Percentiles rank a stretch among this genome's conserved stretches.
Evolutionary conservation across 371 early-diverging fungal genomes (phyloP).

Genomic region (Rhizopus microsporus): DNA sequence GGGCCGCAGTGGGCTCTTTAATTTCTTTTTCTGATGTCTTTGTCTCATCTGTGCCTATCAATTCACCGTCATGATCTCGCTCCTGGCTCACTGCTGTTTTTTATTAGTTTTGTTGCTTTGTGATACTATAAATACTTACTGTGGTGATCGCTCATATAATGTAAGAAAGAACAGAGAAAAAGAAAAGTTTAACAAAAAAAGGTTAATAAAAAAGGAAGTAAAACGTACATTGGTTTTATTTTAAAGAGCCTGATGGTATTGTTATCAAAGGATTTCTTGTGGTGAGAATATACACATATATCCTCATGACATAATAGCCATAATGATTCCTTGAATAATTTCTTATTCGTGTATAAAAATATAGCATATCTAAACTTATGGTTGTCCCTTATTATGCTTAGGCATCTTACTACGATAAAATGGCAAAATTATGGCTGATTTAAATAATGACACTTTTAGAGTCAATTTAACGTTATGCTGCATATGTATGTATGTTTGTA

Average conservation of each 20-base stretch:
- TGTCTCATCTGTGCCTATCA: too few species aligned
- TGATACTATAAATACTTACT: neutral
- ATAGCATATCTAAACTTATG: too few species aligned
- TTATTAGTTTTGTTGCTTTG: neutral
- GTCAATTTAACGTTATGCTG: too few species aligned
- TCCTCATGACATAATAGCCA: neutral
- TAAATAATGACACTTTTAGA: too few species aligned
- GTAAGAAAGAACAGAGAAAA: neutral
- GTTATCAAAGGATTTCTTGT: neutral
- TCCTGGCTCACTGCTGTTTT: neutral
- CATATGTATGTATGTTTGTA: too few species aligned
- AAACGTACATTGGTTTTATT: neutral
- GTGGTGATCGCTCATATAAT: neutral
- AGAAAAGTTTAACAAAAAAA: neutral
- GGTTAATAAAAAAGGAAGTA: neutral
- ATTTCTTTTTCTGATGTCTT: neutral
- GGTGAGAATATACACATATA: neutral
- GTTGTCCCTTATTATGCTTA: too few species aligned
- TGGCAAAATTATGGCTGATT: too few species aligned
- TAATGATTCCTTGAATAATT: too few species aligned
- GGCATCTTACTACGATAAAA: too few species aligned
- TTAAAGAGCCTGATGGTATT: neutral
- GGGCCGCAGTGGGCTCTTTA: constrained; percentile 22
- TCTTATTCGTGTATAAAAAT: too few species aligned
- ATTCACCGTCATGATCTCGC: neutral